phyloP scores from a whole-genome alignment of 78 protist species.

The Planoprotostelium fungivorum region DNA sequence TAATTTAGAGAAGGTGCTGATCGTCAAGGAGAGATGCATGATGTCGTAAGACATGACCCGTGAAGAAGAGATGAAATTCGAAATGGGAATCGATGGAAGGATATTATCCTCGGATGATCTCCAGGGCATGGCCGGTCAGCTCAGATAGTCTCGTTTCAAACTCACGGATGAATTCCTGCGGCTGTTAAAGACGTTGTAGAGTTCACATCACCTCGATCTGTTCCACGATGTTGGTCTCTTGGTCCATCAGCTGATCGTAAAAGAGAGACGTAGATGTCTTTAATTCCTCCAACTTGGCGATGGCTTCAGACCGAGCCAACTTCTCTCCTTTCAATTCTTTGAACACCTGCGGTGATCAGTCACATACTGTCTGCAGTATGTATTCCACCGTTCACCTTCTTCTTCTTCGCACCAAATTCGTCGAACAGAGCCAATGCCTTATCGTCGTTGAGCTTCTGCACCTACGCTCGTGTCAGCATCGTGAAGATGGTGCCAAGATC shows the following conservation, averaged over 20 bases:
- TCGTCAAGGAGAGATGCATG: not conserved
- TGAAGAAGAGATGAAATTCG: too few species aligned
- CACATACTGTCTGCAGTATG: too few species aligned
- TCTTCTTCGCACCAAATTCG: not conserved
- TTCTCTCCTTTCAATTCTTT: not conserved
- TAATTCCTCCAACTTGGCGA: not conserved
- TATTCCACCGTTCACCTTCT: not conserved
- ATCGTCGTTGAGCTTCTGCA: not conserved
- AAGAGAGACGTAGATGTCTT: not conserved
- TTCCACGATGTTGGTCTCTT: not conserved
- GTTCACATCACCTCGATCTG: not conserved
- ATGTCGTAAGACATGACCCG: too few species aligned
- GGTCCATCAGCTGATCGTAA: not conserved
- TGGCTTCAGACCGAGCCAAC: not conserved
- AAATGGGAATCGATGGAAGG: not conserved
- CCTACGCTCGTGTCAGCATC: not conserved
- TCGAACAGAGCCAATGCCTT: not conserved
- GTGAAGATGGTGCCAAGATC: not conserved
- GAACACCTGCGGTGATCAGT: not conserved
- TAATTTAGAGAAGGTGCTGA: not conserved
- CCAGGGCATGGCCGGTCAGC: not conserved
- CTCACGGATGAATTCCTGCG: not conserved
- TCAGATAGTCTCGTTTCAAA: not conserved
- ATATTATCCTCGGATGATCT: not conserved
- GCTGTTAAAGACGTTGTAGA: not conserved